Evolutionary conservation across 148 eudicot genomes (phyloP), one percentile per base, ranked within the genome.

Genomic region (Dianthus caryophyllus): DNA sequence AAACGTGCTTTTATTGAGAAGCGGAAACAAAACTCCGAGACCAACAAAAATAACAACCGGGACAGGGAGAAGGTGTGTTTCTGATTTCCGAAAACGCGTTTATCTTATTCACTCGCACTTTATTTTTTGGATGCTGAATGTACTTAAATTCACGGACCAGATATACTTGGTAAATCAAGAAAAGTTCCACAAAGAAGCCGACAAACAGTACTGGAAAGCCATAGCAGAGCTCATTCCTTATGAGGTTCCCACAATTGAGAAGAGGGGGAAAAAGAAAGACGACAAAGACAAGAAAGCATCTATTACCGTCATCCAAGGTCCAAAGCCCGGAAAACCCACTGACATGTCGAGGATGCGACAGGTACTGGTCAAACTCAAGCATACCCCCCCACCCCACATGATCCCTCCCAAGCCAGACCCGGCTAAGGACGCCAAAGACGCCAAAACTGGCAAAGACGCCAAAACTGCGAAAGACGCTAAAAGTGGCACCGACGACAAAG

Each of bases 241-340:
- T 13, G 98, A 93, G 85, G 87, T 93, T 77, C 79, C 96, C 58
- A 86, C 77, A 62, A 80, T 93, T 16, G 98, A 93, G 76, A 93
- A 89, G 81, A 83, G 83, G 70, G 86, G 90, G 65, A 84, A 84
- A 63, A 93, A 90, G 87, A 93, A 93, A 70, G 90, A 87, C 24
- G 87, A 87, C 71, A 62, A 41, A 62, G 98, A 93, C 17, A 93
- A 89, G 83, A 87, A 85, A 68, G 84, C 98, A 4, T 87, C 90
- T 47, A 81, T 93, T 31, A 77, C 84, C 17, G 85, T 93, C 61
- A 49, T 93, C 54, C 98, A 93, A 68, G 98, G 98, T 47, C 98
- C 98, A 13, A 93, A 89, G 75, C 98, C 98, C 9, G 98, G 98
- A 41, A 93, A 93, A 75, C 98, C 98, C 13, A 93, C 98, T 1